These are phyloP conservation scores for Orbilia oligospora DNA, from an alignment of 2,329 filamentous ascomycete species.

Conservation along the genomic window DNA sequence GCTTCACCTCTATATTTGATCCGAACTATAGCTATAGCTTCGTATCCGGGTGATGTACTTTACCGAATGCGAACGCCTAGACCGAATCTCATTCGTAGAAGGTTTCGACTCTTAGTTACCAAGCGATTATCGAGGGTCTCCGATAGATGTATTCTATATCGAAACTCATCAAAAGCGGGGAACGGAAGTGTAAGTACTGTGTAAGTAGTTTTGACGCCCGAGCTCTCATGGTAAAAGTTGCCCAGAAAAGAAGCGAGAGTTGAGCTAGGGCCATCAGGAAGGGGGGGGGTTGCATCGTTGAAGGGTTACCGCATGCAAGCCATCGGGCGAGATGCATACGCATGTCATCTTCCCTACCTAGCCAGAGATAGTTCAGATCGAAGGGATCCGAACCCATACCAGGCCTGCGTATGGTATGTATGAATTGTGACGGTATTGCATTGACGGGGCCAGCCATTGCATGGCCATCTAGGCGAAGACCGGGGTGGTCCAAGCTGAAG, in stretches of 20 bases:
- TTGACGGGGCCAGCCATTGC: not conserved
- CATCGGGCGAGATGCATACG: slow-evolving; percentile 26
- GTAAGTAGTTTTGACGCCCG: not conserved
- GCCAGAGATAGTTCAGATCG: slow-evolving; percentile 7
- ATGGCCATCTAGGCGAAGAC: slow-evolving; percentile 11
- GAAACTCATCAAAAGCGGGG: slow-evolving; percentile 12
- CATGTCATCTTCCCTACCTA: not conserved
- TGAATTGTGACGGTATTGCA: not conserved
- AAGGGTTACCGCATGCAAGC: slow-evolving; percentile 3
- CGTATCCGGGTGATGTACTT: slow-evolving; percentile 26
- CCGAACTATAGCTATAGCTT: slow-evolving; percentile 15
- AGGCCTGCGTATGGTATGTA: not conserved
- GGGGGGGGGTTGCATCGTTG: not conserved
- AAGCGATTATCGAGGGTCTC: slow-evolving; percentile 15
- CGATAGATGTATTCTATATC: slow-evolving; percentile 28
- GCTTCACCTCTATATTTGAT: too few species aligned
- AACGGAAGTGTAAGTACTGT: not conserved
- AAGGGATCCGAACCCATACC: not conserved
- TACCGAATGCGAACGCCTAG: slow-evolving; percentile 24
- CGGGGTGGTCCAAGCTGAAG: slow-evolving; percentile 25
- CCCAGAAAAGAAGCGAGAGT: slow-evolving; percentile 34
- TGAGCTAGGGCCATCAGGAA: slow-evolving; percentile 8
- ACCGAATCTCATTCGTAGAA: slow-evolving; percentile 19
- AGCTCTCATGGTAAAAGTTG: slow-evolving; percentile 23
- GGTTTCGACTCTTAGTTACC: slow-evolving; percentile 18